Base-by-base conservation (phyloP, 371 early-diverging fungal genomes). In the Mucor circinelloides region DNA sequence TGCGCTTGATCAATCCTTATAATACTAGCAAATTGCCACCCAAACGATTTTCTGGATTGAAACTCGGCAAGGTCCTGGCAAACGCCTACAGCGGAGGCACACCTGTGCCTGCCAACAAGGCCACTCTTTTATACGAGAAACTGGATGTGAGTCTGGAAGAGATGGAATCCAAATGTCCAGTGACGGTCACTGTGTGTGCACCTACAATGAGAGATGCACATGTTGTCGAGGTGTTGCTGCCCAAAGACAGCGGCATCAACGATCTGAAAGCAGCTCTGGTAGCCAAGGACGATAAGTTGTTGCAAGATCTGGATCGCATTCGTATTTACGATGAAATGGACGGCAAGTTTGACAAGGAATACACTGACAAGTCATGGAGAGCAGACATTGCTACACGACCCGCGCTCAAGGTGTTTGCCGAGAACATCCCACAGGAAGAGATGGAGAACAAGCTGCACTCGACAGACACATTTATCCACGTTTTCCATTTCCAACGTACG, bases 401-500 rank as follows among this genome's bases (percentile, higher is more conserved):
- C 3, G 5, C 32, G 25, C n/a, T 70, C 0, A 63, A 70, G n/a
- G 60, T 74, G 8, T 68, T 64, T 56, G 71, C 71, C 0, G 74
- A 74, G 42, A 89, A 91, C 69, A 79, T 89, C 60, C 87, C 89
- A 3, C 73, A 70, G 46, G 92, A 93, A 64, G 90, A 91, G 70
- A 55, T 80, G 6, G 63, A 19, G 2, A 32, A 27, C 9, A 25
- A 25, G 0, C 19, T 55, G 30, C 66, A 73, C 13, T 68, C 67
- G 46, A 69, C 58, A 19, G 90, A 89, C 60, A 67, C 73, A 10
- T 66, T 81, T 40, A 64, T 85, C n/a, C 72, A 77, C 17, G 91
- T 93, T 4, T 87, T 89, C 82, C 96, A 95, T 78, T 95, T 89
- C 77, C 81, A 84, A 63, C 86, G 87, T 64, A 90, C 93, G 42